Percentiles rank a stretch among this genome's conserved stretches.
These are phyloP conservation scores for Talaromyces proteolyticus DNA, from an alignment of 495 filamentous ascomycete species.

Conservation along the genomic window DNA sequence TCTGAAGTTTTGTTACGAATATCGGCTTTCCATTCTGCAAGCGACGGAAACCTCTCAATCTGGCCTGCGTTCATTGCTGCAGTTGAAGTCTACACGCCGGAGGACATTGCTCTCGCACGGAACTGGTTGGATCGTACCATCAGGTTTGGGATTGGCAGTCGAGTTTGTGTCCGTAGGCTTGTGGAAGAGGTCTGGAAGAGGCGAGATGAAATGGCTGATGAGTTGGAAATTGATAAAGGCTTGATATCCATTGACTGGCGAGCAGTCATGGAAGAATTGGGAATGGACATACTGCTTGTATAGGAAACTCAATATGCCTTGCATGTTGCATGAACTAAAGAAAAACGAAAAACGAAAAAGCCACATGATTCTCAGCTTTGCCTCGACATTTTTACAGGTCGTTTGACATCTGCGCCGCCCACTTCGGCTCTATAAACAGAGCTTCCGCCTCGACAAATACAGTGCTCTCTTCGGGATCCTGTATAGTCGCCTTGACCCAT, in stretches of 20 bases:
- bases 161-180: constrained; percentile 5
- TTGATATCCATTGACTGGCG: constrained; percentile 12
- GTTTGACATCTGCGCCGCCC: constrained; percentile 1
- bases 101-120: constrained; percentile 8
- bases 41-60: constrained; percentile 10
- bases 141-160: constrained; percentile 10
- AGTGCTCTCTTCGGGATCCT: constrained; percentile 51
- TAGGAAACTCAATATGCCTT: neutral
- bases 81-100: constrained; percentile 10
- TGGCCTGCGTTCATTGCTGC: constrained; percentile 17
- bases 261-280: constrained; percentile 10
- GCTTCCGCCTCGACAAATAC: constrained; percentile 75
- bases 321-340: neutral
- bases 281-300: constrained; percentile 14
- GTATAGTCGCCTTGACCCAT: constrained; percentile 86
- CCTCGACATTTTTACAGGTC: neutral
- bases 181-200: constrained; percentile 12
- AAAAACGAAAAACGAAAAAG: neutral
- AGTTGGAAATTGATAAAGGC: constrained; percentile 4
- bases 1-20: constrained; percentile 10
- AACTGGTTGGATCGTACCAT: constrained; percentile 5
- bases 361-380: neutral
- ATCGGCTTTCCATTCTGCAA: constrained; percentile 4
- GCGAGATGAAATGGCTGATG: constrained; percentile 1
- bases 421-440: constrained; percentile 83